A percentile compares a stretch with the other conserved stretches of the same genome.
These are phyloP conservation scores for Lagerstroemia speciosa DNA, from an alignment of 345 rosid genomes.

Conservation along the genomic window DNA sequence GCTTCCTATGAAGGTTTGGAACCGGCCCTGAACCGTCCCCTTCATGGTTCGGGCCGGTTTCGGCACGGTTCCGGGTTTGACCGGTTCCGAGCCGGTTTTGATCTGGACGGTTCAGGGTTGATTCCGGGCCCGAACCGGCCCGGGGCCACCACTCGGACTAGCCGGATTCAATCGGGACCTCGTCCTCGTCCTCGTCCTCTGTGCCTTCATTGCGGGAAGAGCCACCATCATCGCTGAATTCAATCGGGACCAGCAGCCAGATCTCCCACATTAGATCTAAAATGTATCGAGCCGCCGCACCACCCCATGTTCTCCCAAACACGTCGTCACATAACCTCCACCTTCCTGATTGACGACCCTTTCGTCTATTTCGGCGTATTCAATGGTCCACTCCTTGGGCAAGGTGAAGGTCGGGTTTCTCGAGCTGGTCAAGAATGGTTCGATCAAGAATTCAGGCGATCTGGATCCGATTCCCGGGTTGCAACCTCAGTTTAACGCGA, in stretches of 20 bases:
- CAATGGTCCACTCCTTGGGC: constrained; percentile 45
- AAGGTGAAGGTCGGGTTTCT: constrained; percentile 39
- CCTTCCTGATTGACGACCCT: constrained; percentile 47
- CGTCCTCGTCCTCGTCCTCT: constrained; percentile 41
- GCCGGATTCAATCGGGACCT: no score
- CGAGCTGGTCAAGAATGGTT: constrained; percentile 27
- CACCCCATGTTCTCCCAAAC: constrained; percentile 77
- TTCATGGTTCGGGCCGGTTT: no score
- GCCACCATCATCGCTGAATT: constrained; percentile 52
- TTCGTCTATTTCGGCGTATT: constrained; percentile 51
- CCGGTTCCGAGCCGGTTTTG: no score
- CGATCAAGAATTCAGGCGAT: constrained; percentile 18
- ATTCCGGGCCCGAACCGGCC: no score
- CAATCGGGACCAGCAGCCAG: constrained; percentile 30
- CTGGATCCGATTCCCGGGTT: constrained; percentile 30
- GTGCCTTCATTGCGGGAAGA: constrained; percentile 65
- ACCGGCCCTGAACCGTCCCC: no score
- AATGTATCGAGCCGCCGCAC: constrained; percentile 61
- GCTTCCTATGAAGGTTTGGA: no score
- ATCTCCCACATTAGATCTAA: constrained; percentile 39
- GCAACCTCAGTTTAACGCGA: constrained; percentile 39
- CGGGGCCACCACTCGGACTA: no score
- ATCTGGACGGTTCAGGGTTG: no score
- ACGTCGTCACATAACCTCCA: constrained; percentile 34
- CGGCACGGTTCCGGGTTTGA: no score